phyloP scores from a whole-genome alignment of 495 filamentous ascomycete species.

The Tuber microsphaerosporum region DNA sequence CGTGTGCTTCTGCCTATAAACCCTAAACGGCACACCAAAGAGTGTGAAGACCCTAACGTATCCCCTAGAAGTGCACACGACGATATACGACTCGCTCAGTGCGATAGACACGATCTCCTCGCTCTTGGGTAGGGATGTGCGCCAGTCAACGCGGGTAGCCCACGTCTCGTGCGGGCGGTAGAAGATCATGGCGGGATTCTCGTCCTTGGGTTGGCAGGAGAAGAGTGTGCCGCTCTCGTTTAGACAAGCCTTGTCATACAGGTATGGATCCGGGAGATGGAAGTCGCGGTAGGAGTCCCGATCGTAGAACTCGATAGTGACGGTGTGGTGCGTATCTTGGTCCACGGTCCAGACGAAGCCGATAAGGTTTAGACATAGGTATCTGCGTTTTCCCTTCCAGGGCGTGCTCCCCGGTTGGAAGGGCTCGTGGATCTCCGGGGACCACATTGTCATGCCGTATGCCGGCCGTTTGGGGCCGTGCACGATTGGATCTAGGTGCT shows the following conservation, averaged over 20 bases:
- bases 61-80: slow-evolving; percentile 71
- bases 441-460: slow-evolving; percentile 43
- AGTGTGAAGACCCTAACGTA: slow-evolving; percentile 91
- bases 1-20: slow-evolving; percentile 82
- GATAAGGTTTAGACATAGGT: slow-evolving; percentile 85
- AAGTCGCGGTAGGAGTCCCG: slow-evolving; percentile 84
- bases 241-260: slow-evolving; percentile 90
- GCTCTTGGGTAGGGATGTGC: slow-evolving; percentile 69
- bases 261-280: slow-evolving; percentile 91
- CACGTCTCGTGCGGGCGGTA: slow-evolving; percentile 96
- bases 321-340: slow-evolving; percentile 87
- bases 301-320: slow-evolving; percentile 97
- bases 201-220: slow-evolving; percentile 64
- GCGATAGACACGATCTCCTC: slow-evolving; percentile 80
- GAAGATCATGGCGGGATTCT: slow-evolving; percentile 73
- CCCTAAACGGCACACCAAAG: slow-evolving; percentile 77
- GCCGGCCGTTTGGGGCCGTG: slow-evolving; percentile 45
- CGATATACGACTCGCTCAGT: slow-evolving; percentile 83
- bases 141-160: slow-evolving; percentile 86
- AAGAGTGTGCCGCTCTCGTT: slow-evolving; percentile 81
- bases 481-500: slow-evolving; percentile 44
- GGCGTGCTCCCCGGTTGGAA: slow-evolving; percentile 93
- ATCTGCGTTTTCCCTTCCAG: slow-evolving; percentile 87
- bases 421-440: slow-evolving; percentile 66
- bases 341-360: slow-evolving; percentile 96